phyloP scores from a whole-genome alignment of 805 yeast species.

The Maudiozyma bulderi region DNA sequence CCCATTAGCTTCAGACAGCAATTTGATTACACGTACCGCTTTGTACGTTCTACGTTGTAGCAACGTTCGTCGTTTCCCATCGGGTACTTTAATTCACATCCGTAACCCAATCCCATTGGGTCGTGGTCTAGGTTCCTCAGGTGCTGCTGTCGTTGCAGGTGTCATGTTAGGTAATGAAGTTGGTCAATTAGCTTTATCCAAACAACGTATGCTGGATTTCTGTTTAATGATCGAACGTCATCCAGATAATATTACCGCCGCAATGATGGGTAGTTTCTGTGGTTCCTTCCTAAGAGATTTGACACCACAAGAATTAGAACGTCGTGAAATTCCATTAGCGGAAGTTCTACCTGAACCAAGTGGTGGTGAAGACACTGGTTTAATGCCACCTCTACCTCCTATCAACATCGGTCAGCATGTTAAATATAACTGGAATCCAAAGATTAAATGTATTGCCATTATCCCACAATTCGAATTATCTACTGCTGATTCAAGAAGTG shows the following conservation, averaged over 20 bases:
- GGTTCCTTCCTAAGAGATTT: slow-evolving; percentile 87
- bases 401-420: slow-evolving; percentile 78
- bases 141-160: slow-evolving; percentile 98
- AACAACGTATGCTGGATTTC: slow-evolving; percentile 82
- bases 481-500: slow-evolving; percentile 85
- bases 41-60: slow-evolving; percentile 83
- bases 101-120: slow-evolving; percentile 92
- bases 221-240: slow-evolving; percentile 96
- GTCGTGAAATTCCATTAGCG: slow-evolving; percentile 76
- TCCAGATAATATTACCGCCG: slow-evolving; percentile 97
- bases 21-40: slow-evolving; percentile 87
- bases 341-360: slow-evolving; percentile 74
- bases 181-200: slow-evolving; percentile 62
- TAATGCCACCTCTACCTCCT: slow-evolving; percentile 77
- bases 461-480: slow-evolving; percentile 93
- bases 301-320: slow-evolving; percentile 56
- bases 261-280: slow-evolving; percentile 98
- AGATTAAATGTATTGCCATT: slow-evolving; percentile 79
- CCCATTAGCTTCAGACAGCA: slow-evolving; percentile 67
- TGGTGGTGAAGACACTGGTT: slow-evolving; percentile 59
- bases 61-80: slow-evolving; percentile 65
- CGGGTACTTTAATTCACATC: slow-evolving; percentile 72
- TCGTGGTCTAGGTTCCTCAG: slow-evolving; percentile 94
- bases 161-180: slow-evolving; percentile 81
- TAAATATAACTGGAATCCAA: slow-evolving; percentile 71